Percentiles rank a stretch among this genome's conserved stretches.
Conservation (phyloP, 306 rosid species). For the Fragaria ananassa region DNA sequence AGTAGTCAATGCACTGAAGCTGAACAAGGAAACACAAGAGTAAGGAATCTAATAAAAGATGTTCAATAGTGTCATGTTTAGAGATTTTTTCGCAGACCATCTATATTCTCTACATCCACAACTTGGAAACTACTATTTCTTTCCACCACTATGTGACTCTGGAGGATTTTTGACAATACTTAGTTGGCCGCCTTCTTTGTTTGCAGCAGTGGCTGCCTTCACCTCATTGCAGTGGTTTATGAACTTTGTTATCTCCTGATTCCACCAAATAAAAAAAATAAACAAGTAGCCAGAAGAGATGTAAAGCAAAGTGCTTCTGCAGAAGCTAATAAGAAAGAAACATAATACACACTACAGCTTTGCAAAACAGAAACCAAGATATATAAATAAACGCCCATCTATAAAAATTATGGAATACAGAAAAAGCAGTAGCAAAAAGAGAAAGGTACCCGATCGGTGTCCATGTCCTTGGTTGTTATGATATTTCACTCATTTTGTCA, state of each 20-base stretch:
- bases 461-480: constrained; percentile 58
- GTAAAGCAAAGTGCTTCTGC: neutral
- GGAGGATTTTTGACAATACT: constrained; percentile 52
- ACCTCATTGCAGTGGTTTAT: constrained; percentile 82
- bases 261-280: constrained; percentile 17
- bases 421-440: no score
- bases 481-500: no score
- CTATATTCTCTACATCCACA: constrained; percentile 11
- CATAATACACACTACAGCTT: neutral
- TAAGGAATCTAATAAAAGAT: neutral
- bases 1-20: neutral
- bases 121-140: constrained; percentile 31
- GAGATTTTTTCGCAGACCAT: neutral
- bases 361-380: no score
- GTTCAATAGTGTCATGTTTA: neutral
- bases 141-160: constrained; percentile 32
- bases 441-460: constrained; percentile 68
- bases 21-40: neutral
- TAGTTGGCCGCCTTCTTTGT: constrained; percentile 82
- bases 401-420: no score
- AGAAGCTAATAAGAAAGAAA: neutral
- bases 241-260: constrained; percentile 87
- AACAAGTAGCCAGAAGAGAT: neutral
- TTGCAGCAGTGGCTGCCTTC: constrained; percentile 78
- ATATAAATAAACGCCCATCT: no score